Evolutionary conservation across 1,284 basidiomycete species (phyloP).

Genomic region (Boletus sp.): DNA sequence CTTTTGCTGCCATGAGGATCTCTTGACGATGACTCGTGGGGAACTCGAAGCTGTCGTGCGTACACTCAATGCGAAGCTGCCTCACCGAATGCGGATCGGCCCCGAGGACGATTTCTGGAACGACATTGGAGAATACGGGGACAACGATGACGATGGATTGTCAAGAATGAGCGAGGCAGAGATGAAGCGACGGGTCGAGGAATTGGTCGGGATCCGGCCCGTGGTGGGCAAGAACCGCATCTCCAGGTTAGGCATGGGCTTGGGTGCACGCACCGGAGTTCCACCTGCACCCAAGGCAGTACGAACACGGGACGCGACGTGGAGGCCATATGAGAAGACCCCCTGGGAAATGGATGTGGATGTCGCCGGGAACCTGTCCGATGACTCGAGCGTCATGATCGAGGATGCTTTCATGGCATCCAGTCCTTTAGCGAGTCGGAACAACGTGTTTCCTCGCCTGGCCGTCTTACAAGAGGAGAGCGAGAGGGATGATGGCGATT

Average conservation of each 20-base stretch:
- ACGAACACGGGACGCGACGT: constrained; percentile 27
- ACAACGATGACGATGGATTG: constrained; percentile 19
- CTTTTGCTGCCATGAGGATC: constrained; percentile 67
- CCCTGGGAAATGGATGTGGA: constrained; percentile 36
- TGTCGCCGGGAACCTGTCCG: constrained; percentile 1
- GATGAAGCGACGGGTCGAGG: constrained; percentile 53
- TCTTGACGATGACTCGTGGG: constrained; percentile 54
- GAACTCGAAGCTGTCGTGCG: constrained; percentile 50
- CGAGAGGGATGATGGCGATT: constrained; percentile 23
- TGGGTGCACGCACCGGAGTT: constrained; percentile 13
- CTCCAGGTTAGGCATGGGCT: constrained; percentile 21
- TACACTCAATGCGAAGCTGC: constrained; percentile 52
- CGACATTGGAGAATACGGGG: background rate
- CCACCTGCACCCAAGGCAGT: constrained; percentile 35
- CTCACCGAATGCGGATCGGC: constrained; percentile 49
- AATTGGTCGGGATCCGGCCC: constrained; percentile 53
- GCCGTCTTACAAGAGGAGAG: constrained; percentile 33
- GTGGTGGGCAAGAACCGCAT: constrained; percentile 32
- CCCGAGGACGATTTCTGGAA: constrained; percentile 29
- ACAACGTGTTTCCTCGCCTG: constrained; percentile 19
- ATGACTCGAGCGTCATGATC: constrained; percentile 4
- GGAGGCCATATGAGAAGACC: constrained; percentile 24
- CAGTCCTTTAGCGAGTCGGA: constrained; percentile 30
- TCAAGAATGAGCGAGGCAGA: constrained; percentile 41
- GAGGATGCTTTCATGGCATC: constrained; percentile 32